A percentile compares a stretch with the other conserved stretches of the same genome.
Conservation (phyloP, 805 yeast genomes). For the Starmerella etchellsii region DNA sequence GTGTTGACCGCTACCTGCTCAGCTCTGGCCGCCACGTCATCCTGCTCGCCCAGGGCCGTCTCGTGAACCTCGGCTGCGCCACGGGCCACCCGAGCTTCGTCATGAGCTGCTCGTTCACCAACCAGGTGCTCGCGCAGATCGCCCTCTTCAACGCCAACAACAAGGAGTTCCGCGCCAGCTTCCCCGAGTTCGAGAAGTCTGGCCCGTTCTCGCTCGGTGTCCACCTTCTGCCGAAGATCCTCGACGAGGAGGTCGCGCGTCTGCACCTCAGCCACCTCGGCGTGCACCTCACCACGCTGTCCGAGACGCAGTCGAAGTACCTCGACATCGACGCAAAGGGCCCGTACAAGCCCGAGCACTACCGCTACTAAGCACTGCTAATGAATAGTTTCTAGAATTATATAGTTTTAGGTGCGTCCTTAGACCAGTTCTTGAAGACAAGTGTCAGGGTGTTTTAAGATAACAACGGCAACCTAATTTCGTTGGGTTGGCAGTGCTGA, state of each 20-base stretch:
- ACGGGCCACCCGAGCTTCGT: constrained; percentile 98
- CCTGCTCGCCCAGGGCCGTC: constrained; percentile 97
- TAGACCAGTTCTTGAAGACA: too few species aligned
- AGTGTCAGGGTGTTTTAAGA: too few species aligned
- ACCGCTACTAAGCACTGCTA: constrained; percentile 91
- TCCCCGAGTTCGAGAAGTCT: constrained; percentile 82
- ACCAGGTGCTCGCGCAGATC: constrained; percentile 98
- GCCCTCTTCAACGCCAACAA: constrained; percentile 88
- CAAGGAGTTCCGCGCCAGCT: constrained; percentile 61
- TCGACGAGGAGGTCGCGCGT: constrained; percentile 97
- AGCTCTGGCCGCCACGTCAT: constrained; percentile 83
- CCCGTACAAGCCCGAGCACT: constrained; percentile 95
- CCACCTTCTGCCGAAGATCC: constrained; percentile 91
- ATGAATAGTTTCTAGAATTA: too few species aligned
- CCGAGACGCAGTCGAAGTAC: constrained; percentile 80
- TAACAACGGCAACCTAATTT: too few species aligned
- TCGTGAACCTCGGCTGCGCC: constrained; percentile 98
- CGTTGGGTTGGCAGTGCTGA: too few species aligned
- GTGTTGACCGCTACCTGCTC: constrained; percentile 93
- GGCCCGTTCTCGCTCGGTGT: constrained; percentile 88
- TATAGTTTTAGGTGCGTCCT: too few species aligned
- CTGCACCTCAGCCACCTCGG: constrained; percentile 92
- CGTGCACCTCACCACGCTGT: constrained; percentile 67
- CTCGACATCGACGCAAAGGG: constrained; percentile 84
- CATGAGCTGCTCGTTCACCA: constrained; percentile 98